Conservation (phyloP, 495 filamentous ascomycete species). For the Penicillium bialowiezense region DNA sequence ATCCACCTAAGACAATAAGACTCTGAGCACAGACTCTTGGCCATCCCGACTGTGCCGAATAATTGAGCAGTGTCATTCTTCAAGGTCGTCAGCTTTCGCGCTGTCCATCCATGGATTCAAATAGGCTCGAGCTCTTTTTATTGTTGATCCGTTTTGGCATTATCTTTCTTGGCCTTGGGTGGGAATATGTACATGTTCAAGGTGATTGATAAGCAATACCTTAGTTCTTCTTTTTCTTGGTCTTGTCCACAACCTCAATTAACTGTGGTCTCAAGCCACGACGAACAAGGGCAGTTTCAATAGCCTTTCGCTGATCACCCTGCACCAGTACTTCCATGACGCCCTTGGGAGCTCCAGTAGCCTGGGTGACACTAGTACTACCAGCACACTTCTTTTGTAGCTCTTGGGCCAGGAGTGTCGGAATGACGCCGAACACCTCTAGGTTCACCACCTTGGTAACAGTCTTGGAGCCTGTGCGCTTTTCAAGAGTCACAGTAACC, state of each 20-base stretch:
- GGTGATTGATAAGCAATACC: background rate
- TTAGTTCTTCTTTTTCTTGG: constrained; percentile 60
- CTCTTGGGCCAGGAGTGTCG: constrained; percentile 62
- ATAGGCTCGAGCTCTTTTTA: too few species aligned
- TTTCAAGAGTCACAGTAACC: constrained; percentile 57
- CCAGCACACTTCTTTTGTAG: constrained; percentile 70
- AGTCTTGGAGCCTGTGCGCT: constrained; percentile 65
- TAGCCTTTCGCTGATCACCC: constrained; percentile 61
- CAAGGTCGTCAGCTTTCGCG: too few species aligned
- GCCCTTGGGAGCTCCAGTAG: constrained; percentile 59
- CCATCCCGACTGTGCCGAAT: too few species aligned
- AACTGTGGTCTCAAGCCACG: constrained; percentile 57
- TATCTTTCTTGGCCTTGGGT: too few species aligned
- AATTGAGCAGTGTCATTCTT: too few species aligned
- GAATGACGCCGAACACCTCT: constrained; percentile 61
- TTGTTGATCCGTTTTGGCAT: too few species aligned
- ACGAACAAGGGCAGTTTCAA: constrained; percentile 58
- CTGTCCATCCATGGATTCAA: too few species aligned
- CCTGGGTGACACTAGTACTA: constrained; percentile 62
- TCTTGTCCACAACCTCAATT: constrained; percentile 68
- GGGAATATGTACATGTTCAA: too few species aligned
- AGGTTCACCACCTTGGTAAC: constrained; percentile 63
- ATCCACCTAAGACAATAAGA: too few species aligned
- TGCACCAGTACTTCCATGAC: constrained; percentile 72
- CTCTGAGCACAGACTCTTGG: too few species aligned